Conservation (phyloP, 129 eudicot genomes). For the Gnaphalium uliginosum region DNA sequence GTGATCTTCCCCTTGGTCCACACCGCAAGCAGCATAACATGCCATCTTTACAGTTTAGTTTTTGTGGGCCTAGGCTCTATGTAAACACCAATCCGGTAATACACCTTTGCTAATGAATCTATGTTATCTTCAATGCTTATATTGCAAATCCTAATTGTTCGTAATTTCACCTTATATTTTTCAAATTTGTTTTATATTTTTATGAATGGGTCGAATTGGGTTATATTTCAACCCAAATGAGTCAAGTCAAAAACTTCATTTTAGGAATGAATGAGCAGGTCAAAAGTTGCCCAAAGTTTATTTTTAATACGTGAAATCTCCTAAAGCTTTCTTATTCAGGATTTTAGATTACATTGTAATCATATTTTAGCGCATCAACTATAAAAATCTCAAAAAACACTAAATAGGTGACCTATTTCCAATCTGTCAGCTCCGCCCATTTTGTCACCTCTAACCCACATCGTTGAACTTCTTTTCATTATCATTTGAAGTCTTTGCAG, state of each 20-base stretch:
- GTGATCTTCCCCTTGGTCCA: slow-evolving; percentile 95
- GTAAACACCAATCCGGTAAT: slow-evolving; percentile 73
- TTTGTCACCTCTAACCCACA: background rate
- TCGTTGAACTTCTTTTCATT: background rate
- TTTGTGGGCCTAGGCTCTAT: slow-evolving; percentile 89
- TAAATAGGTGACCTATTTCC: background rate
- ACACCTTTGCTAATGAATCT: background rate
- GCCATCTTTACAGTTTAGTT: slow-evolving; percentile 81
- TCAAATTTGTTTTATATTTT: background rate
- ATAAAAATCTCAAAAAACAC: background rate
- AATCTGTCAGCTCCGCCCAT: background rate
- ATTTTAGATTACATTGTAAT: background rate
- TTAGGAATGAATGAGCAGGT: background rate
- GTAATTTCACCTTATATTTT: background rate
- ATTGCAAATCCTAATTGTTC: background rate
- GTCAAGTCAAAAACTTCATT: background rate
- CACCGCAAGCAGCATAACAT: slow-evolving; percentile 74
- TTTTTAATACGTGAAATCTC: background rate
- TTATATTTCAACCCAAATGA: no score
- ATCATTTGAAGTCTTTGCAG: background rate
- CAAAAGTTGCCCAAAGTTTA: background rate
- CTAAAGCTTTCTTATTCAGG: background rate
- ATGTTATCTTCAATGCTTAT: background rate
- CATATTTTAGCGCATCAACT: background rate
- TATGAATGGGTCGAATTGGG: slow-evolving; percentile 82